A percentile compares a stretch with the other conserved stretches of the same genome.
Conservation (phyloP, 768 basidiomycete species). For the Lactarius vividus region DNA sequence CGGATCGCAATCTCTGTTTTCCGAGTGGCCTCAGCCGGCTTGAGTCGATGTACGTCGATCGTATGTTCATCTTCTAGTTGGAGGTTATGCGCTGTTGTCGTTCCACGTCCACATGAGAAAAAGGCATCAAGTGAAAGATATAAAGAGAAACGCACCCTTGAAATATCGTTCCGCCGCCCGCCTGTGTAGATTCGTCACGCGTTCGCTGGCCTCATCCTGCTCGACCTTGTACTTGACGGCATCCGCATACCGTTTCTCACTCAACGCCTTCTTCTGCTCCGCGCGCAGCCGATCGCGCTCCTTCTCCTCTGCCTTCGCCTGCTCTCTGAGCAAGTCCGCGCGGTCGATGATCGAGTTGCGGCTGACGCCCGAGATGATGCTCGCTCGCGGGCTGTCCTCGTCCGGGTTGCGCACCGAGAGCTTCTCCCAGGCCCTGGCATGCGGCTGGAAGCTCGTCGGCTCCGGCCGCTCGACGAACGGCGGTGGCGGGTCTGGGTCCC, state of each 20-base stretch:
- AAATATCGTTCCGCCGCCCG: constrained; percentile 38
- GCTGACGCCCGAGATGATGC: constrained; percentile 33
- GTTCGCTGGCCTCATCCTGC: constrained; percentile 33
- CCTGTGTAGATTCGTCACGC: constrained; percentile 33
- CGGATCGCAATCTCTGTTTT: constrained; percentile 36
- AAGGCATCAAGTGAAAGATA: not conserved
- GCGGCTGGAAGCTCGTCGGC: constrained; percentile 11
- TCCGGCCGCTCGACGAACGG: constrained; percentile 13
- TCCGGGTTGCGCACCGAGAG: constrained; percentile 21
- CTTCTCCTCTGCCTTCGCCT: constrained; percentile 33
- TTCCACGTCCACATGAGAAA: not conserved
- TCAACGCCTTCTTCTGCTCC: constrained; percentile 31
- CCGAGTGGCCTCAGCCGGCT: constrained; percentile 34
- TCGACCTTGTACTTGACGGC: constrained; percentile 35
- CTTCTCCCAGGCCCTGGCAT: constrained; percentile 21
- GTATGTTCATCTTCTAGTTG: constrained; percentile 31
- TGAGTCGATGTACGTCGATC: constrained; percentile 39
- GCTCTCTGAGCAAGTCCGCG: constrained; percentile 34
- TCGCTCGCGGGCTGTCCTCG: constrained; percentile 24
- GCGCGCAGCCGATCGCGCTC: constrained; percentile 29
- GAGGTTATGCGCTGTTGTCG: constrained; percentile 35
- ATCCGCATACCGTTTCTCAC: constrained; percentile 29
- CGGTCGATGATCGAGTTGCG: constrained; percentile 30
- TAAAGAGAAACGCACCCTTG: constrained; percentile 30
- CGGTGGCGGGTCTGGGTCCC: constrained; percentile 21